These are phyloP conservation scores for Penicillium sp. DNA, from an alignment of 2,329 filamentous ascomycete species.

Conservation along the genomic window DNA sequence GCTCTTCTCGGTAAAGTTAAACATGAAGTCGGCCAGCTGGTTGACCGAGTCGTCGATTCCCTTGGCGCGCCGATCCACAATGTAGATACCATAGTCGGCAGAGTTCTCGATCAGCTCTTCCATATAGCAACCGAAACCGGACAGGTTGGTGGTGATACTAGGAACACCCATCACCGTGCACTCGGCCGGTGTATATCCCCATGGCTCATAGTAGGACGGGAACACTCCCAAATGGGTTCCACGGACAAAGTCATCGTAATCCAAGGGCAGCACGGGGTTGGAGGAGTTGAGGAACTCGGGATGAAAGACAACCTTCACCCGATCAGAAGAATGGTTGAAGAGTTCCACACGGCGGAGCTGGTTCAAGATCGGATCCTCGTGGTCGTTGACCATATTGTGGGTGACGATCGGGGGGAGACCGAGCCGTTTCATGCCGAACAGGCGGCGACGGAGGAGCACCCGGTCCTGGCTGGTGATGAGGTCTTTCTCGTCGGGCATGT, in stretches of 20 bases:
- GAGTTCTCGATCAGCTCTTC: conserved; percentile 98
- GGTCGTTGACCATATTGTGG: conserved; percentile 96
- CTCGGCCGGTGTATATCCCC: conserved; percentile 97
- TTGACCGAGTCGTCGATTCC: conserved; percentile 97
- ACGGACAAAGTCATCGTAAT: conserved; percentile 97
- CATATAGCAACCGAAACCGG: conserved; percentile 99
- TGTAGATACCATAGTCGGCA: conserved; percentile 97
- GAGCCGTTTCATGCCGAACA: conserved; percentile 95
- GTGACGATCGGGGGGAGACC: conserved; percentile 91
- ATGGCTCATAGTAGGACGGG: conserved; percentile 97
- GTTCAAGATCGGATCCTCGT: conserved; percentile 89
- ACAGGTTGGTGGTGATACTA: conserved; percentile 95
- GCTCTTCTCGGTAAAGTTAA: conserved; percentile 88
- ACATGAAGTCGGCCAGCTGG: conserved; percentile 88
- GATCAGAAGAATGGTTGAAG: conserved; percentile 91
- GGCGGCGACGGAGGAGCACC: conserved; percentile 79
- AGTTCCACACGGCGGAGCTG: conserved; percentile 93
- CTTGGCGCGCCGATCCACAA: conserved; percentile 92
- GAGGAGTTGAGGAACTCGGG: conserved; percentile 95
- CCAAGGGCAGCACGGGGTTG: conserved; percentile 89
- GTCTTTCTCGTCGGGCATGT: conserved; percentile 94
- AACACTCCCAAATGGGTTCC: conserved; percentile 95
- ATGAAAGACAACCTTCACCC: conserved; percentile 97
- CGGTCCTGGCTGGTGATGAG: conserved; percentile 88
- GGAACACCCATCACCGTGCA: conserved; percentile 99